Conservation (phyloP, 108 stramenopile species). For the Cylindrotheca closterium region DNA sequence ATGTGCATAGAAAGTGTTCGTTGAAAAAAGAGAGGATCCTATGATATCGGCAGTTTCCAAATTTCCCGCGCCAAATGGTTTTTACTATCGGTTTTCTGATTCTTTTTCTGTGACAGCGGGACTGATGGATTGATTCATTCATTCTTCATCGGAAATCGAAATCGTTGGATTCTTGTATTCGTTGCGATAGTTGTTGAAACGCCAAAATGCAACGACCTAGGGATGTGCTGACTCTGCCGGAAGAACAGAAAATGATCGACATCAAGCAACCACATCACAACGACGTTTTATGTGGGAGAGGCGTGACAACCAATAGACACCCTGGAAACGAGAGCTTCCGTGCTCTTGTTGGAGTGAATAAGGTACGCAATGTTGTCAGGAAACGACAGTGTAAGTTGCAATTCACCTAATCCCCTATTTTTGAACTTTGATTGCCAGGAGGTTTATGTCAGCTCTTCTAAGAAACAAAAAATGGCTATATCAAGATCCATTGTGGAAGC, state of each 20-base stretch:
- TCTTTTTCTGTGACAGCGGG: no score
- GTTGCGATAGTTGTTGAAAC: no score
- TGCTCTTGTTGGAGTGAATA: slow-evolving; percentile 46
- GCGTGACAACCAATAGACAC: slow-evolving; percentile 66
- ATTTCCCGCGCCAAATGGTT: no score
- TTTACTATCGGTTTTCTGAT: no score
- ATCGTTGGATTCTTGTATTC: no score
- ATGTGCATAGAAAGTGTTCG: no score
- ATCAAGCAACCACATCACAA: slow-evolving; percentile 37
- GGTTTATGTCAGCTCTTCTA: slow-evolving; percentile 75
- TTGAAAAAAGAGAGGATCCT: no score
- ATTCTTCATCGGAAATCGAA: no score
- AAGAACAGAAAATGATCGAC: slow-evolving; percentile 34
- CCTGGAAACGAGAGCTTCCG: slow-evolving; percentile 75
- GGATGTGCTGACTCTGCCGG: slow-evolving; percentile 16
- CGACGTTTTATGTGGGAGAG: slow-evolving; percentile 77
- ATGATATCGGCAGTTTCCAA: no score
- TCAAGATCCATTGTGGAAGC: slow-evolving; percentile 80
- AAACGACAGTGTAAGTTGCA: not conserved
- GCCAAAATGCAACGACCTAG: not conserved
- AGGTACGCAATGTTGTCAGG: slow-evolving; percentile 34
- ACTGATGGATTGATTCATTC: no score
- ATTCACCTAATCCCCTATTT: not conserved
- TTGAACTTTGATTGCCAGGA: slow-evolving; percentile 34
- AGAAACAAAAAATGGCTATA: slow-evolving; percentile 78